Percentiles rank a stretch among this genome's conserved stretches.
Conservation (phyloP, 1,284 basidiomycete species). For the Takashimella koratensis region DNA sequence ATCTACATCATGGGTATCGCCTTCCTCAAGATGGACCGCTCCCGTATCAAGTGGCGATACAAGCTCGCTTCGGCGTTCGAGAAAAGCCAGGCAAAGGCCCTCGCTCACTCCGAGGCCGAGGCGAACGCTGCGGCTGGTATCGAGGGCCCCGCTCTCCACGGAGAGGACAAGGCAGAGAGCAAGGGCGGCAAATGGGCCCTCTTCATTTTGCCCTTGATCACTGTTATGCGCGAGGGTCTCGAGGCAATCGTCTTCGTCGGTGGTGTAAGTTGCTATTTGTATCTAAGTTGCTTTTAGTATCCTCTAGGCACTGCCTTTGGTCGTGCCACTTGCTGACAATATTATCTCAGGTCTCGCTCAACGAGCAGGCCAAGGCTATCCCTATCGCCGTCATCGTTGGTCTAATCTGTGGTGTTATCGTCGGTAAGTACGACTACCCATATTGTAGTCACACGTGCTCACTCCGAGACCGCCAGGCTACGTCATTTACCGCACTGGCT, state of each 20-base stretch:
- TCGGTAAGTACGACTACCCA: slow-evolving; percentile 50
- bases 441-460: not conserved
- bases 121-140: slow-evolving; percentile 4
- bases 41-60: slow-evolving; percentile 83
- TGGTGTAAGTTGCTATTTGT: slow-evolving; percentile 55
- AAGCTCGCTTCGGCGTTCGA: slow-evolving; percentile 79
- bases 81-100: slow-evolving; percentile 34
- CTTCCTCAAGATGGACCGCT: slow-evolving; percentile 61
- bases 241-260: slow-evolving; percentile 92
- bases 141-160: slow-evolving; percentile 41
- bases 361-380: slow-evolving; percentile 72
- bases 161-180: slow-evolving; percentile 46
- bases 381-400: slow-evolving; percentile 84
- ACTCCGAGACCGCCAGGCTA: slow-evolving; percentile 25
- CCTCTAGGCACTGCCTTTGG: not conserved
- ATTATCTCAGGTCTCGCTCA: slow-evolving; percentile 62
- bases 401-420: slow-evolving; percentile 65
- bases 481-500: slow-evolving; percentile 49
- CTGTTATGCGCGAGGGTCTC: slow-evolving; percentile 80
- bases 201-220: slow-evolving; percentile 82
- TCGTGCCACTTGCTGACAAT: not conserved
- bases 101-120: slow-evolving; percentile 11
- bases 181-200: slow-evolving; percentile 71
- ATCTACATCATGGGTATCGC: slow-evolving; percentile 76
- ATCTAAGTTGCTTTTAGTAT: not conserved